Percentiles rank a stretch among this genome's conserved stretches.
Evolutionary conservation across 208 protist species (phyloP).

Genomic region (Herpetomonas tarakana): DNA sequence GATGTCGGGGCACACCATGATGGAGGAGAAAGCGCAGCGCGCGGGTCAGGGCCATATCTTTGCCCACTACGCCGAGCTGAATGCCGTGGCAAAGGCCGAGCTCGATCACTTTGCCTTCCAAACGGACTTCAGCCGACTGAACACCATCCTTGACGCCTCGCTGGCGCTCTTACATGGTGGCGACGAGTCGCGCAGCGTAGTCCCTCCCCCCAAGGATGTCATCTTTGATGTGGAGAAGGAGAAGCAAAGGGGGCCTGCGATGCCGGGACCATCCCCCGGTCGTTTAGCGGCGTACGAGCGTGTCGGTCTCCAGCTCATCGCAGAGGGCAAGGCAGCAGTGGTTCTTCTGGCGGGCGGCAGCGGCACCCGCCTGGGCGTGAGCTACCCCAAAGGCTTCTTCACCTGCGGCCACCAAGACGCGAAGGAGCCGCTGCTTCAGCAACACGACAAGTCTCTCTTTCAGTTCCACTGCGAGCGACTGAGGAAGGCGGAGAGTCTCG

Average conservation of each 20-base stretch:
- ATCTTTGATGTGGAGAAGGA: constrained; percentile 9
- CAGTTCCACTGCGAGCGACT: constrained; percentile 96
- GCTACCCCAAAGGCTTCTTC: constrained; percentile 95
- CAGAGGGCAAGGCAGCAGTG: constrained; percentile 81
- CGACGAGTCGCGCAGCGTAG: background rate
- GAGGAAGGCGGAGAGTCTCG: constrained; percentile 78
- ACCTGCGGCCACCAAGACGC: constrained; percentile 51
- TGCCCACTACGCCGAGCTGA: constrained; percentile 28
- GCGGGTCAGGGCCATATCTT: constrained; percentile 48
- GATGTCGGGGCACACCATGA: no score
- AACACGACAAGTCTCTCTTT: constrained; percentile 95
- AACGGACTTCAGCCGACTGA: constrained; percentile 43
- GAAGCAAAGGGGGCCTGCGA: background rate
- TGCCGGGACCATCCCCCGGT: background rate
- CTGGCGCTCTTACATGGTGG: constrained; percentile 12
- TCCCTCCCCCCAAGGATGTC: background rate
- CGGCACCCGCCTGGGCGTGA: constrained; percentile 96
- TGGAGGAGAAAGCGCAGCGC: no score
- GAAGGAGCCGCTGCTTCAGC: constrained; percentile 8
- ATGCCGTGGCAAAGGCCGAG: constrained; percentile 9
- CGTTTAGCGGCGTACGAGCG: background rate
- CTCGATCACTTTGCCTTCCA: constrained; percentile 16
- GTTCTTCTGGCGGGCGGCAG: constrained; percentile 98
- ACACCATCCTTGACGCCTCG: constrained; percentile 32
- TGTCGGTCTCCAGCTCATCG: constrained; percentile 77